A percentile compares a stretch with the other conserved stretches of the same genome.
These are phyloP conservation scores for Diutina sp. DNA, from an alignment of 1,139 yeast genomes.

Conservation along the genomic window DNA sequence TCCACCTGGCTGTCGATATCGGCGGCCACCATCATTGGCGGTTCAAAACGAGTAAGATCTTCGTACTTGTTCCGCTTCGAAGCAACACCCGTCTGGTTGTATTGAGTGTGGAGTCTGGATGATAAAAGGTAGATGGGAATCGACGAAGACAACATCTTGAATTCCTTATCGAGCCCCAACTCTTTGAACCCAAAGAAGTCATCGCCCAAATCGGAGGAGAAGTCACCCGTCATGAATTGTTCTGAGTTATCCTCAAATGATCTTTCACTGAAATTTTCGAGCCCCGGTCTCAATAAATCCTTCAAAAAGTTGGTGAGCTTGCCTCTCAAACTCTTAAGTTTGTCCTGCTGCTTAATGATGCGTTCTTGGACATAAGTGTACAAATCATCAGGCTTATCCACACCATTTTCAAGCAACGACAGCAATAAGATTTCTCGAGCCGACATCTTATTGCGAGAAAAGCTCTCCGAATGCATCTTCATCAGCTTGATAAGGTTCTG, in stretches of 20 bases:
- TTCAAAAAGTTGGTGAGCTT: constrained; percentile 67
- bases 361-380: constrained; percentile 68
- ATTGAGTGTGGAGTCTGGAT: constrained; percentile 53
- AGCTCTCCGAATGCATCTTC: constrained; percentile 57
- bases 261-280: constrained; percentile 60
- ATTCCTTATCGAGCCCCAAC: constrained; percentile 85
- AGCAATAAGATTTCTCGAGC: constrained; percentile 42
- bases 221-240: constrained; percentile 89
- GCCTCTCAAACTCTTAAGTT: constrained; percentile 53
- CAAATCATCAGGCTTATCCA: constrained; percentile 65
- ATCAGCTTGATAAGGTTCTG: constrained; percentile 62
- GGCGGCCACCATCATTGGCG: constrained; percentile 33
- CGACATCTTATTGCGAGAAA: constrained; percentile 31
- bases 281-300: constrained; percentile 74
- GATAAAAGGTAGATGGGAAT: constrained; percentile 86
- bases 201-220: constrained; percentile 83
- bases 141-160: constrained; percentile 72
- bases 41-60: constrained; percentile 43
- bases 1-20: constrained; percentile 45
- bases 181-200: constrained; percentile 97
- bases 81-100: constrained; percentile 25
- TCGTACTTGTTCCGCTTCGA: constrained; percentile 43
- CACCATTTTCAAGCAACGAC: constrained; percentile 73
- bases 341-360: constrained; percentile 53
- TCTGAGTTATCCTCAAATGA: constrained; percentile 86